Evolutionary conservation across 148 eudicot species (phyloP).

Genomic region (Vaccinium darrowii): DNA sequence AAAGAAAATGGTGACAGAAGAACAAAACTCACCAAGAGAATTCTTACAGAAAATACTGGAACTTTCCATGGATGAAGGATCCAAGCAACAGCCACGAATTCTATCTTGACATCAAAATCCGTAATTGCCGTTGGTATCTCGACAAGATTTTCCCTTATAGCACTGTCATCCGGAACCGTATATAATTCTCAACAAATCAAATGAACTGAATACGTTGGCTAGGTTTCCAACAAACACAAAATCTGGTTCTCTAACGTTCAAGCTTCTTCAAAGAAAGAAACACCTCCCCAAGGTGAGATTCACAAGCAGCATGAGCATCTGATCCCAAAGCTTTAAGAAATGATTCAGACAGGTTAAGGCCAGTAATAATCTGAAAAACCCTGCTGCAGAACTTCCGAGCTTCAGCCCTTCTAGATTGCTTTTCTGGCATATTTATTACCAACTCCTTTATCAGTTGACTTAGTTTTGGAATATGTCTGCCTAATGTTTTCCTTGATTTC

Average conservation of each 20-base stretch:
- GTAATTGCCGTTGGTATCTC: background rate
- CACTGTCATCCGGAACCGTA: background rate
- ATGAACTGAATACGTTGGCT: conserved; percentile 5
- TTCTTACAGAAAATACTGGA: background rate
- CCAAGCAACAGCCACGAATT: background rate
- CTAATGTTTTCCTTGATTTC: conserved; percentile 40
- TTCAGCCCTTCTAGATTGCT: conserved; percentile 72
- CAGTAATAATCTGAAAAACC: conserved; percentile 50
- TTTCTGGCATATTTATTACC: conserved; percentile 69
- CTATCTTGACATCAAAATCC: background rate
- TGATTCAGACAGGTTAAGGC: conserved; percentile 40
- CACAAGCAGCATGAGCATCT: conserved; percentile 62
- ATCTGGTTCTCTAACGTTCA: conserved; percentile 8
- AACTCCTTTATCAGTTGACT: conserved; percentile 52
- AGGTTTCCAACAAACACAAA: conserved; percentile 1
- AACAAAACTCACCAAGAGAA: conserved; percentile 6
- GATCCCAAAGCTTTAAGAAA: conserved; percentile 66
- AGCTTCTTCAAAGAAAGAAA: conserved; percentile 70
- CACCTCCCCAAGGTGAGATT: conserved; percentile 68
- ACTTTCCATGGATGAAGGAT: background rate
- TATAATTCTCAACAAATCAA: background rate
- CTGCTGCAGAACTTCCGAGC: conserved; percentile 72
- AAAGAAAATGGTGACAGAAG: background rate
- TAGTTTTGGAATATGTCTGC: conserved; percentile 47
- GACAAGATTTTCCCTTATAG: background rate